Percentiles rank a stretch among this genome's conserved stretches.
phyloP scores from a whole-genome alignment of 331 rosid species.

The Acacia concinna region DNA sequence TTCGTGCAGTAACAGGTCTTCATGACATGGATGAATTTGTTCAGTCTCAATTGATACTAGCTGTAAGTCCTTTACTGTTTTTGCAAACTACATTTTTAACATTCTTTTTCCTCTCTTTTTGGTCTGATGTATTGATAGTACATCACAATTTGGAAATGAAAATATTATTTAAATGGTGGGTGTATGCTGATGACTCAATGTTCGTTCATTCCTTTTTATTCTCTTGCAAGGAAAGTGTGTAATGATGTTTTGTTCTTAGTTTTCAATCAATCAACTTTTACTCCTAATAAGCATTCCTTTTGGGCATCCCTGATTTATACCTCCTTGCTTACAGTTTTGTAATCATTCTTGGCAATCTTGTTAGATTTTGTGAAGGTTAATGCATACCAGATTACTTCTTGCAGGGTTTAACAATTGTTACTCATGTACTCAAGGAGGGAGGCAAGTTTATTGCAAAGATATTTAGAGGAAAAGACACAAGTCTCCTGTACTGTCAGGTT shows the following conservation, averaged over 20 bases:
- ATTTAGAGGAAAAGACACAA: constrained; percentile 93
- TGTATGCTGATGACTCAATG: neutral
- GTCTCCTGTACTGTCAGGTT: constrained; percentile 96
- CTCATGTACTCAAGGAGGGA: constrained; percentile 91
- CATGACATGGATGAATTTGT: constrained; percentile 99
- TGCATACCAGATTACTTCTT: constrained; percentile 24
- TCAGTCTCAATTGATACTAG: constrained; percentile 94
- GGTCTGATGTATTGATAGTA: neutral
- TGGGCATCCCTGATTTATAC: neutral
- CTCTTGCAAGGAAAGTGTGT: constrained; percentile 7
- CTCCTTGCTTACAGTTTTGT: constrained; percentile 17
- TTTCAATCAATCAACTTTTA: neutral
- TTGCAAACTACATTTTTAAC: neutral
- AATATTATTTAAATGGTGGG: neutral
- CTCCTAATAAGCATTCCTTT: constrained; percentile 9
- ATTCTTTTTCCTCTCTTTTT: neutral
- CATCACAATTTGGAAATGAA: neutral
- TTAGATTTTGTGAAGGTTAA: constrained; percentile 33
- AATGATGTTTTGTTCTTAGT: neutral
- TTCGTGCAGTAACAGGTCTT: constrained; percentile 87
- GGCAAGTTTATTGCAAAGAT: constrained; percentile 94
- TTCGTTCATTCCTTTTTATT: constrained; percentile 6
- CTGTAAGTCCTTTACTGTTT: constrained; percentile 54
- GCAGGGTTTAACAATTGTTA: constrained; percentile 95
- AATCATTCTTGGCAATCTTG: constrained; percentile 19